These are phyloP conservation scores for Stereocaulon alpinum DNA, from an alignment of 495 filamentous ascomycete species.

Conservation along the genomic window DNA sequence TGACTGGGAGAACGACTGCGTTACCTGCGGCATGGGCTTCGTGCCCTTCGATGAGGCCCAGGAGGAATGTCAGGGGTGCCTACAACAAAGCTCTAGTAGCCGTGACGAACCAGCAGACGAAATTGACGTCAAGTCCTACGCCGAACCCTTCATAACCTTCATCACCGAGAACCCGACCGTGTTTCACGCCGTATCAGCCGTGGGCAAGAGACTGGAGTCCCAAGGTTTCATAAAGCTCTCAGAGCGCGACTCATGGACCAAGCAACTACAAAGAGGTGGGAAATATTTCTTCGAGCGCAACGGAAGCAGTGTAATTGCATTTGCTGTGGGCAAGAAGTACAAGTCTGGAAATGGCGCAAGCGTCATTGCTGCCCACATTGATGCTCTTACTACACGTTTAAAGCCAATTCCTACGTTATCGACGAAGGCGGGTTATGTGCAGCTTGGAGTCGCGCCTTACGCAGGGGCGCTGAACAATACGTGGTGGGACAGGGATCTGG, in stretches of 20 bases:
- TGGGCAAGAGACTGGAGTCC: slow-evolving; percentile 57
- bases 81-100: neutral
- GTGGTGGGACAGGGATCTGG: slow-evolving; percentile 93
- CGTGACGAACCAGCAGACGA: neutral
- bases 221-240: slow-evolving; percentile 69
- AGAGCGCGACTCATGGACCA: slow-evolving; percentile 66
- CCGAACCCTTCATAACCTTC: slow-evolving; percentile 79
- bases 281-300: slow-evolving; percentile 88
- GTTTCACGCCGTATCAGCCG: slow-evolving; percentile 74
- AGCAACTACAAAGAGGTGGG: slow-evolving; percentile 64
- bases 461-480: slow-evolving; percentile 75
- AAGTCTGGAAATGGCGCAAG: slow-evolving; percentile 74
- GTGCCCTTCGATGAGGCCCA: neutral
- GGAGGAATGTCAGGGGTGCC: neutral
- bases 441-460: slow-evolving; percentile 87
- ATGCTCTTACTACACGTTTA: slow-evolving; percentile 76
- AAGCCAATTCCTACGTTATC: slow-evolving; percentile 83
- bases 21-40: neutral
- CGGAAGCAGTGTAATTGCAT: slow-evolving; percentile 77
- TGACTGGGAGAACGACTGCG: neutral
- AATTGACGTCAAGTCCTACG: slow-evolving; percentile 38
- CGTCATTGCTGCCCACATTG: slow-evolving; percentile 80
- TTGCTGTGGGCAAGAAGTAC: slow-evolving; percentile 71
- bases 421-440: slow-evolving; percentile 71
- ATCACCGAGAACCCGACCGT: slow-evolving; percentile 84